Conservation (phyloP, 2,329 filamentous ascomycete genomes). For the Talaromyces sp. region DNA sequence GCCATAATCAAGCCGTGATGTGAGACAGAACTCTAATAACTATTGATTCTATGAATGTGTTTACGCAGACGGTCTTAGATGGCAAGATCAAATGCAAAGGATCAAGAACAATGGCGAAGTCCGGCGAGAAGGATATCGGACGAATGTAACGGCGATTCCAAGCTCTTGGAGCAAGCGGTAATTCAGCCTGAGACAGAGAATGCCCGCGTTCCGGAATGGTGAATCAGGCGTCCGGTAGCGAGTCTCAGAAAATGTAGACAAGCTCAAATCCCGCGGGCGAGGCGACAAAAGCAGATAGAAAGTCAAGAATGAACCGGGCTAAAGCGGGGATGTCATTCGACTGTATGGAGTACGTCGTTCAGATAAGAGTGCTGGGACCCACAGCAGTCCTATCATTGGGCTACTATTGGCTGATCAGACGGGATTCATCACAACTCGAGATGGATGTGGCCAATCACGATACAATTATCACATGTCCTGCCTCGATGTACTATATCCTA, state of each 20-base stretch:
- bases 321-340: slow-evolving; percentile 1
- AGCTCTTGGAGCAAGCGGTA: neutral
- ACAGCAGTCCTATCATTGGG: neutral
- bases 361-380: neutral
- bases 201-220: neutral
- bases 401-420: neutral
- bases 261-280: neutral
- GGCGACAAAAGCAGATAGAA: neutral
- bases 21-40: neutral
- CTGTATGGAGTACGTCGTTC: neutral
- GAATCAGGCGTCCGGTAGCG: neutral
- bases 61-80: neutral
- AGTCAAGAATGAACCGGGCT: neutral
- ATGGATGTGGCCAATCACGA: neutral
- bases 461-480: neutral
- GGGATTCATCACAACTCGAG: neutral
- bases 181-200: neutral
- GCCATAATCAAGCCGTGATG: slow-evolving; percentile 60
- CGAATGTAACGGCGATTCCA: neutral
- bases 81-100: no score
- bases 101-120: neutral
- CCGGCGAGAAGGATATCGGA: neutral
- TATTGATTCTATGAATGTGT: slow-evolving; percentile 3
- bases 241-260: neutral
- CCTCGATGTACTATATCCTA: no score